Conservation (phyloP, 2,329 filamentous ascomycete genomes). For the Talaromyces sp. region DNA sequence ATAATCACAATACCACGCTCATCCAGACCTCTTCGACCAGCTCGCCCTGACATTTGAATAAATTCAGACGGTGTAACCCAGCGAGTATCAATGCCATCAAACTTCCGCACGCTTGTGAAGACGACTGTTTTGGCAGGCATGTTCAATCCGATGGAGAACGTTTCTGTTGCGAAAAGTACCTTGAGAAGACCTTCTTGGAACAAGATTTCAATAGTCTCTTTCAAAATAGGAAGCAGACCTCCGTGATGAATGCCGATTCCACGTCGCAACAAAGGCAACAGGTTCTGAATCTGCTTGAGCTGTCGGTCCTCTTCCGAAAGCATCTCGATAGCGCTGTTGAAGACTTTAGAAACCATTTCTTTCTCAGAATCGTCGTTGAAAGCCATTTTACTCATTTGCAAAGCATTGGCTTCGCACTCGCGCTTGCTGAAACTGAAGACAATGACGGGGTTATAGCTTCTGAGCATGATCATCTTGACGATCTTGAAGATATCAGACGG, state of each 20-base stretch:
- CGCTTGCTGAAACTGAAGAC: conserved; percentile 99
- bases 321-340: conserved; percentile 87
- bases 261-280: conserved; percentile 80
- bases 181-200: conserved; percentile 99
- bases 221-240: conserved; percentile 88
- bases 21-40: conserved; percentile 93
- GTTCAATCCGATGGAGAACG: conserved; percentile 96
- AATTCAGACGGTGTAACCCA: conserved; percentile 95
- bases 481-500: conserved; percentile 92
- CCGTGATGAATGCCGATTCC: conserved; percentile 98
- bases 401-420: conserved; percentile 85
- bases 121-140: conserved; percentile 99
- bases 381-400: conserved; percentile 79
- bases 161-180: conserved; percentile 95
- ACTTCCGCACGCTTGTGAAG: conserved; percentile 96
- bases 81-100: conserved; percentile 75
- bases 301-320: conserved; percentile 87
- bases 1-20: conserved; percentile 98
- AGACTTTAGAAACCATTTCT: conserved; percentile 89
- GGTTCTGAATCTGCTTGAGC: conserved; percentile 84
- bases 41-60: conserved; percentile 97
- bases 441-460: conserved; percentile 95
- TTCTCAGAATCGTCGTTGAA: conserved; percentile 98
- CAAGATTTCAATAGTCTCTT: conserved; percentile 97
- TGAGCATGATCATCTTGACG: conserved; percentile 97